Percentiles rank a stretch among this genome's conserved stretches.
These are phyloP conservation scores for Sordariomycetes sp. DNA, from an alignment of 2,329 filamentous ascomycete species.

Conservation along the genomic window DNA sequence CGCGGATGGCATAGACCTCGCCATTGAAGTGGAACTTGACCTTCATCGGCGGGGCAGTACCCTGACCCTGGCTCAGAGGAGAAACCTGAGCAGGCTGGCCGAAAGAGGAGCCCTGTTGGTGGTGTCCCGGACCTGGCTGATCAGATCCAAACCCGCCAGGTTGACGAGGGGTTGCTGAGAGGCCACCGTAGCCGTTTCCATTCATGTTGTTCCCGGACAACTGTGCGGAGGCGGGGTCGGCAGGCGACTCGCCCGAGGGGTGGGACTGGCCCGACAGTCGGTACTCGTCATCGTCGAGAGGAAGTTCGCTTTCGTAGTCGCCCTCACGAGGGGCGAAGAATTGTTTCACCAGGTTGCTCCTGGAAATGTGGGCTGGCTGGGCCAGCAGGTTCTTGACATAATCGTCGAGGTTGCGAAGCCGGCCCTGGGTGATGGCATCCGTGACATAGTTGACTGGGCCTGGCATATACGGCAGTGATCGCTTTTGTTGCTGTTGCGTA, in stretches of 20 bases:
- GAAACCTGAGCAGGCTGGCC: slow-evolving; percentile 47
- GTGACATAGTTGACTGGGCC: slow-evolving; percentile 96
- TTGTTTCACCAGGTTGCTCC: slow-evolving; percentile 73
- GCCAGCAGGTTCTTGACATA: slow-evolving; percentile 88
- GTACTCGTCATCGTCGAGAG: slow-evolving; percentile 67
- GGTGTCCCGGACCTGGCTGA: slow-evolving; percentile 29
- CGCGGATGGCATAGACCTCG: slow-evolving; percentile 83
- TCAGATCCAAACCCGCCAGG: slow-evolving; percentile 22
- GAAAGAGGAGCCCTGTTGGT: slow-evolving; percentile 28
- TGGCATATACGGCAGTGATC: slow-evolving; percentile 92
- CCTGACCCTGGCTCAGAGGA: slow-evolving; percentile 6
- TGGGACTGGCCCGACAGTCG: slow-evolving; percentile 62
- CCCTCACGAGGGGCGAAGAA: slow-evolving; percentile 85
- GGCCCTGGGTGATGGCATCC: slow-evolving; percentile 90
- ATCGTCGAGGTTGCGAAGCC: slow-evolving; percentile 84
- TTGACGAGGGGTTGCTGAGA: slow-evolving; percentile 37
- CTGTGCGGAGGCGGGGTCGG: slow-evolving; percentile 50
- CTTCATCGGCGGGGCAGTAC: slow-evolving; percentile 54
- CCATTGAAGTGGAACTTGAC: slow-evolving; percentile 92
- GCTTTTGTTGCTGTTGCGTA: slow-evolving; percentile 63
- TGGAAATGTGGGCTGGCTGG: slow-evolving; percentile 75
- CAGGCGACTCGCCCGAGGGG: slow-evolving; percentile 54
- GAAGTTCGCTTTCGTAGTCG: slow-evolving; percentile 85
- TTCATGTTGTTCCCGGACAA: slow-evolving; percentile 56
- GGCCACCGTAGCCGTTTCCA: slow-evolving; percentile 39